phyloP scores from a whole-genome alignment of 441 rosid species.

The Pelargonium myrrhifolium region DNA sequence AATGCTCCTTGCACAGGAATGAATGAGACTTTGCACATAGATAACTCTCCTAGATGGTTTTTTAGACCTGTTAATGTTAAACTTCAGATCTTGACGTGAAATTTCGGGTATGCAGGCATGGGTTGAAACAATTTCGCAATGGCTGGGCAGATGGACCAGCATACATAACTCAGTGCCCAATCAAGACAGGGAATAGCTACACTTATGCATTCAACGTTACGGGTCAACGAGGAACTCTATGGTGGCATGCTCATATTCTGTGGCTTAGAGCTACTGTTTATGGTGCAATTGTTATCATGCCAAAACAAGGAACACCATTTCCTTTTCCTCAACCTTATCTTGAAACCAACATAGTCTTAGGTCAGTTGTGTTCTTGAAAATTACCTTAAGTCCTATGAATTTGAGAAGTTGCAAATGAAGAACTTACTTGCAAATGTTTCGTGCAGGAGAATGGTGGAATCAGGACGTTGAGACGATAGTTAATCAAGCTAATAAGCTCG shows the following conservation, averaged over 20 bases:
- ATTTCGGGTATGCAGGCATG: conserved; percentile 37
- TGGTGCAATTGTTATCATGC: conserved; percentile 48
- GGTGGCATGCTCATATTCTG: conserved; percentile 11
- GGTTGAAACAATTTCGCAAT: conserved; percentile 28
- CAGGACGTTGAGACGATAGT: conserved; percentile 39
- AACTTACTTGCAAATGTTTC: no score
- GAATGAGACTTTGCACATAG: no score
- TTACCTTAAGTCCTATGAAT: no score
- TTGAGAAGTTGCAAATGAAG: no score
- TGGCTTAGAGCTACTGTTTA: conserved; percentile 47
- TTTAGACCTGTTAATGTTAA: no score
- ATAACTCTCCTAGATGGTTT: no score
- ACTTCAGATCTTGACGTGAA: no score
- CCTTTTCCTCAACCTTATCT: conserved; percentile 49
- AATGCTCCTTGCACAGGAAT: no score
- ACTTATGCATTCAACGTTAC: conserved; percentile 24
- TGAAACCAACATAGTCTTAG: conserved; percentile 40
- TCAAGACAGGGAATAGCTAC: conserved; percentile 31
- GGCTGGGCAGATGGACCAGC: conserved; percentile 28
- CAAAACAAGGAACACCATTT: conserved; percentile 31
- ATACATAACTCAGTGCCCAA: no score
- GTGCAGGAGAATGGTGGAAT: conserved; percentile 54
- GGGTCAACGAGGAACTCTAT: conserved; percentile 22
- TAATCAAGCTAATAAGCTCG: conserved; percentile 39
- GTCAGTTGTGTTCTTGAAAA: conserved; percentile 13